Percentiles rank a stretch among this genome's conserved stretches.
phyloP scores from a whole-genome alignment of 306 rosid species.

The Albizia julibrissin region DNA sequence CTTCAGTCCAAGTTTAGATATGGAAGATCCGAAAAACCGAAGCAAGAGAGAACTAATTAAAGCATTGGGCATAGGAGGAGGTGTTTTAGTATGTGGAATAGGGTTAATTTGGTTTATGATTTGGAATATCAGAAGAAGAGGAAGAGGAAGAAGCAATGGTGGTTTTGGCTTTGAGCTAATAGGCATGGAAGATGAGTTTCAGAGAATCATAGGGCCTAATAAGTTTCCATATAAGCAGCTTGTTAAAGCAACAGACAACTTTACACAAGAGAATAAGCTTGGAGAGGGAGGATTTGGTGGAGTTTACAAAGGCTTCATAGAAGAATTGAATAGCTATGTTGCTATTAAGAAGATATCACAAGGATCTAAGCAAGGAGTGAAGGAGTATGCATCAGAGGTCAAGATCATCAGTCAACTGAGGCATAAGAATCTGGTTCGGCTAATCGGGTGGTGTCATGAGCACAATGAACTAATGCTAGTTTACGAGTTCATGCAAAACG shows the following conservation, averaged over 20 bases:
- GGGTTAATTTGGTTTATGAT: slow-evolving; percentile 16
- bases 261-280: slow-evolving; percentile 38
- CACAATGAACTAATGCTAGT: slow-evolving; percentile 31
- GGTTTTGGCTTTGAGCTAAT: slow-evolving; percentile 8
- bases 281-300: slow-evolving; percentile 56
- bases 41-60: not conserved
- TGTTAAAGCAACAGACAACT: slow-evolving; percentile 37
- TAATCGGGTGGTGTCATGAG: slow-evolving; percentile 50
- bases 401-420: slow-evolving; percentile 24
- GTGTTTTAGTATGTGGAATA: slow-evolving; percentile 4
- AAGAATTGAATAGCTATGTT: not conserved
- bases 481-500: slow-evolving; percentile 47
- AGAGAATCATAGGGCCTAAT: slow-evolving; percentile 28
- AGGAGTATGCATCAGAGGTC: slow-evolving; percentile 11
- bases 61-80: slow-evolving; percentile 34
- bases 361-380: slow-evolving; percentile 4
- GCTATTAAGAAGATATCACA: slow-evolving; percentile 27
- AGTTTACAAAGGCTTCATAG: slow-evolving; percentile 7
- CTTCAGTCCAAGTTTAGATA: slow-evolving; percentile 34
- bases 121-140: slow-evolving; percentile 11
- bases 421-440: slow-evolving; percentile 41
- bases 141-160: not conserved
- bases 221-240: slow-evolving; percentile 43
- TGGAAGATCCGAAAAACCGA: not conserved
- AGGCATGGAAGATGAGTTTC: slow-evolving; percentile 39